Conservation (phyloP, 1,284 basidiomycete species). For the Apiotrichum gracile region DNA sequence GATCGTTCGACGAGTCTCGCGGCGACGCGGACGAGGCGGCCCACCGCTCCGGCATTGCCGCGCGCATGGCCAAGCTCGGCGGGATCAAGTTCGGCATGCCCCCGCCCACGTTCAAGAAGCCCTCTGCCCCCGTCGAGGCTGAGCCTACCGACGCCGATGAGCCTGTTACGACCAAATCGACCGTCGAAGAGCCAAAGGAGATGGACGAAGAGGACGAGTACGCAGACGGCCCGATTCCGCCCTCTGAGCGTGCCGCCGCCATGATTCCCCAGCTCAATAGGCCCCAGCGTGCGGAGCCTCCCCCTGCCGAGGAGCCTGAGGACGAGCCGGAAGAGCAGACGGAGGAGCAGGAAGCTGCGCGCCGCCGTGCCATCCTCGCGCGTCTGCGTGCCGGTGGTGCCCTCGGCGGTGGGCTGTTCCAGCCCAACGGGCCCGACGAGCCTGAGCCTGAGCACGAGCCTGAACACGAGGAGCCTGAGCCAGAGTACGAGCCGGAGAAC, state of each 20-base stretch:
- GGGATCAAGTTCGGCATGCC: slow-evolving; percentile 70
- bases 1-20: too few species aligned
- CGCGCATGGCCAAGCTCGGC: slow-evolving; percentile 80
- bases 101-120: slow-evolving; percentile 30
- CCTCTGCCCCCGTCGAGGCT: slow-evolving; percentile 1
- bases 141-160: not conserved
- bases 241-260: not conserved
- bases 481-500: not conserved
- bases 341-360: slow-evolving; percentile 42
- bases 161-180: not conserved
- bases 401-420: slow-evolving; percentile 45
- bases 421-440: slow-evolving; percentile 11
- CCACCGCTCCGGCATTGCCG: slow-evolving; percentile 72
- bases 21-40: slow-evolving; percentile 58
- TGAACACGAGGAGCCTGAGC: not conserved
- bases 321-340: slow-evolving; percentile 45
- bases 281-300: not conserved
- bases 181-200: slow-evolving; percentile 8
- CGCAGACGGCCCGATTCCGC: slow-evolving; percentile 1
- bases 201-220: not conserved
- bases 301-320: slow-evolving; percentile 3
- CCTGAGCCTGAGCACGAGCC: slow-evolving; percentile 10
- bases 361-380: slow-evolving; percentile 41
- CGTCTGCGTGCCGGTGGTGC: slow-evolving; percentile 43
- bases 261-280: not conserved